Conservation (phyloP, 148 eudicot genomes). For the Rhododendron henanense region DNA sequence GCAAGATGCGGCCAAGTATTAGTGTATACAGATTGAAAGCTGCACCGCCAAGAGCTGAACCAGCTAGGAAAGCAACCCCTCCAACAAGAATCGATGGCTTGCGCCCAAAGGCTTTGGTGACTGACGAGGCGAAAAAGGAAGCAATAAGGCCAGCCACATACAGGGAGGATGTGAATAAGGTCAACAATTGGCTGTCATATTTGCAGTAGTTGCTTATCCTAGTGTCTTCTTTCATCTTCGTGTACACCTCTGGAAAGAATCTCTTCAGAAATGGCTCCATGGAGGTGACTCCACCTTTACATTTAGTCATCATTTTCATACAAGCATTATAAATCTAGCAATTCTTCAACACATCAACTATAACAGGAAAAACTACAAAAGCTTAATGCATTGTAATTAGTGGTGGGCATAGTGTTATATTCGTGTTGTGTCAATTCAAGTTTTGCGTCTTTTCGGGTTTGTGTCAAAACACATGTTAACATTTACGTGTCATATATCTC, state of each 20-base stretch:
- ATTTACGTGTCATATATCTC: not conserved
- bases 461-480: not conserved
- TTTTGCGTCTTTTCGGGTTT: not conserved
- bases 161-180: conserved; percentile 20
- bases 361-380: not conserved
- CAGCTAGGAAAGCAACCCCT: not conserved
- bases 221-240: conserved; percentile 4
- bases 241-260: conserved; percentile 1
- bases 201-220: conserved; percentile 12
- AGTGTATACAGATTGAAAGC: conserved; percentile 9
- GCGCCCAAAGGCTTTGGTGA: conserved; percentile 31
- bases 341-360: not conserved
- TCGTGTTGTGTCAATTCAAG: not conserved
- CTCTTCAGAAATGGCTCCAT: not conserved
- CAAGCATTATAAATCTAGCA: not conserved
- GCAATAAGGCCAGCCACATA: conserved; percentile 37
- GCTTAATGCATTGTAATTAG: not conserved
- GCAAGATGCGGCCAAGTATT: conserved; percentile 17
- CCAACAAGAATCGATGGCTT: conserved; percentile 25
- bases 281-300: conserved; percentile 9
- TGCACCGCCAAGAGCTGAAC: not conserved
- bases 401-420: too few species aligned
- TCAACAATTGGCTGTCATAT: conserved; percentile 10
- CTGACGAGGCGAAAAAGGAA: conserved; percentile 27
- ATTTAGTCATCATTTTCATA: not conserved